These are phyloP conservation scores for Sordariomycetes sp. DNA, from an alignment of 2,329 filamentous ascomycete genomes.

Conservation along the genomic window DNA sequence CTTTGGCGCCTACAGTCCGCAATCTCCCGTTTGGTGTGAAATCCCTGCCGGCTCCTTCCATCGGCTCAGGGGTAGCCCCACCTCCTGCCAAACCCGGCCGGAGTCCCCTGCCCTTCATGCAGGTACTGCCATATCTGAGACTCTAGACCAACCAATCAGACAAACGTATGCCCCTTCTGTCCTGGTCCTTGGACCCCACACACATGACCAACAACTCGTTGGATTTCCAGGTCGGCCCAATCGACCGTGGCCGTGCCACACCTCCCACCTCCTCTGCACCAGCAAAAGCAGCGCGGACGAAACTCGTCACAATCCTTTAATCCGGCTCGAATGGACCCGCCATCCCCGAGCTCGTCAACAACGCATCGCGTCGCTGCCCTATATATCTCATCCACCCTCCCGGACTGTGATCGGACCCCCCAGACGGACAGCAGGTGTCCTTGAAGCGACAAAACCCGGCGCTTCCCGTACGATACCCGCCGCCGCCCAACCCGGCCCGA, in stretches of 20 bases:
- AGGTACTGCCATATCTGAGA: slow-evolving; percentile 19
- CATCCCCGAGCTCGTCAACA: background rate
- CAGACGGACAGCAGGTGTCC: background rate
- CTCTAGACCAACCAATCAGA: slow-evolving; percentile 5
- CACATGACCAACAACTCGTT: background rate
- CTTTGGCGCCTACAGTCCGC: background rate
- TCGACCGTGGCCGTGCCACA: background rate
- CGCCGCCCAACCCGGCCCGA: background rate
- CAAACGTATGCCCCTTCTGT: background rate
- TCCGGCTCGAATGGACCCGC: background rate
- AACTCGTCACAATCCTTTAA: background rate
- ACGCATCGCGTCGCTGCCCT: background rate
- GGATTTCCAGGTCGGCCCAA: background rate
- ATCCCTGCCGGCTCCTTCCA: background rate
- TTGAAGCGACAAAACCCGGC: background rate
- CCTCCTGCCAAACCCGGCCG: background rate
- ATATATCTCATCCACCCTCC: too few relatives aligned
- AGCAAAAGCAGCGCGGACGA: background rate
- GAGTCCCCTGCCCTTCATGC: slow-evolving; percentile 8
- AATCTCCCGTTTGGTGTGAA: background rate
- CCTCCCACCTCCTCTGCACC: background rate
- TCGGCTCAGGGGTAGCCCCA: background rate
- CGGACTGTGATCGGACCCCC: background rate
- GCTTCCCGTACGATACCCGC: background rate
- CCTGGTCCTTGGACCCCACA: background rate